Evolutionary conservation across 257 asterid species (phyloP).

Genomic region (Fraxinus anomala): DNA sequence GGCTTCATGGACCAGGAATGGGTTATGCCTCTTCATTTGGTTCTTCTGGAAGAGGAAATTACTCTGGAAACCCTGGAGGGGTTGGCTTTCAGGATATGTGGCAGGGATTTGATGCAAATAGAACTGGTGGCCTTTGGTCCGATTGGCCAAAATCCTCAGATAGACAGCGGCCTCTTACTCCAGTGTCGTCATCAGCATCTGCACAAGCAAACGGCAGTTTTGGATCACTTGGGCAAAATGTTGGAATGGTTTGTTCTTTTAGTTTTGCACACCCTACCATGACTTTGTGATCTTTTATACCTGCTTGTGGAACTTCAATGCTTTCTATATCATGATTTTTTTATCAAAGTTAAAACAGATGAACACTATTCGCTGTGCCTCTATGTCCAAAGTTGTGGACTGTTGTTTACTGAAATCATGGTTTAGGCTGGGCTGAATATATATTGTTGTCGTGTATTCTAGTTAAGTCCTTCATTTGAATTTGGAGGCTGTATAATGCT

Average conservation of each 20-base stretch:
- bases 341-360: neutral
- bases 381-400: neutral
- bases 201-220: slow-evolving; percentile 5
- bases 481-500: neutral
- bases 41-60: slow-evolving; percentile 21
- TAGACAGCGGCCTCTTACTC: slow-evolving; percentile 6
- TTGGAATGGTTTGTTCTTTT: neutral
- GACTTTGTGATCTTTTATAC: neutral
- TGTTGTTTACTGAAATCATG: neutral
- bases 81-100: slow-evolving; percentile 20
- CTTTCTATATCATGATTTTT: neutral
- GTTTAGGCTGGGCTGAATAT: neutral
- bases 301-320: neutral
- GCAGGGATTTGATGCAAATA: slow-evolving; percentile 22
- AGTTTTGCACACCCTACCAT: neutral
- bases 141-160: slow-evolving; percentile 30
- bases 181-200: neutral
- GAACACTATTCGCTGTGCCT: neutral
- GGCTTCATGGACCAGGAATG: slow-evolving; percentile 4
- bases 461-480: neutral
- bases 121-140: slow-evolving; percentile 19
- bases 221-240: neutral
- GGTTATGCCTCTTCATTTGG: slow-evolving; percentile 16
- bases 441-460: neutral
- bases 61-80: slow-evolving; percentile 21